These are phyloP conservation scores for Plectosphaerella sp. DNA, from an alignment of 2,329 filamentous ascomycete genomes.

Conservation along the genomic window DNA sequence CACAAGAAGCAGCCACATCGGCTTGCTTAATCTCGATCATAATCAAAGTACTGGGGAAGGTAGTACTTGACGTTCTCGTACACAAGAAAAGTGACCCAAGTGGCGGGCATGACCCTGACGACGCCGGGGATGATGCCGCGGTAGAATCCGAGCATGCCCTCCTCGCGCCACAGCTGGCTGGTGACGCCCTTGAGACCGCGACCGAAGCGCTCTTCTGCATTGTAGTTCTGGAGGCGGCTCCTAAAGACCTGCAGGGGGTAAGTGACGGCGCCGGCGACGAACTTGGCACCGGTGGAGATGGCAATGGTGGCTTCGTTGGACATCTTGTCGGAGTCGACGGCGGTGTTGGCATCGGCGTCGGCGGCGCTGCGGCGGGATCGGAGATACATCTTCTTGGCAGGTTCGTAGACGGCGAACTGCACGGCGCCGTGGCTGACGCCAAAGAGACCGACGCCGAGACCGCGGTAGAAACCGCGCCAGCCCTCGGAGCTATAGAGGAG, in stretches of 20 bases:
- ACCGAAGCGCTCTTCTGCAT: conserved; percentile 70
- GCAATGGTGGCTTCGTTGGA: conserved; percentile 74
- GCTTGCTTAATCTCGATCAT: too few relatives aligned
- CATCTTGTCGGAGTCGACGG: conserved; percentile 33
- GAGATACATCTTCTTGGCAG: conserved; percentile 53
- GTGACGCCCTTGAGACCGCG: conserved; percentile 68
- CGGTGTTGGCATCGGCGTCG: conserved; percentile 27
- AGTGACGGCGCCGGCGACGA: conserved; percentile 82
- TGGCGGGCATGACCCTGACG: conserved; percentile 87
- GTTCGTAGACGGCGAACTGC: conserved; percentile 94
- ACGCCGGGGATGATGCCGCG: conserved; percentile 85
- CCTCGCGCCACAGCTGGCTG: conserved; percentile 68
- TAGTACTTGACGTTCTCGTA: conserved; percentile 90
- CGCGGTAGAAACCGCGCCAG: conserved; percentile 77
- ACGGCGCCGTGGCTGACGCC: conserved; percentile 90
- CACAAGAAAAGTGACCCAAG: conserved; percentile 93
- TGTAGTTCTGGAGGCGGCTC: conserved; percentile 83
- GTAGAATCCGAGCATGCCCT: conserved; percentile 83
- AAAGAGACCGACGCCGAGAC: conserved; percentile 75
- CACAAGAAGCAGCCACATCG: too few relatives aligned
- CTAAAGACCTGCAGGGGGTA: conserved; percentile 95
- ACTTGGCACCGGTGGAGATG: conserved; percentile 76
- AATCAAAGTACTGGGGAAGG: conserved; percentile 32
- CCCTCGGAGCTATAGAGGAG: conserved; percentile 71
- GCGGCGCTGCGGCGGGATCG: conserved; percentile 26